Conservation (phyloP, 371 early-diverging fungal species). For the Dichotomocladium elegans region DNA sequence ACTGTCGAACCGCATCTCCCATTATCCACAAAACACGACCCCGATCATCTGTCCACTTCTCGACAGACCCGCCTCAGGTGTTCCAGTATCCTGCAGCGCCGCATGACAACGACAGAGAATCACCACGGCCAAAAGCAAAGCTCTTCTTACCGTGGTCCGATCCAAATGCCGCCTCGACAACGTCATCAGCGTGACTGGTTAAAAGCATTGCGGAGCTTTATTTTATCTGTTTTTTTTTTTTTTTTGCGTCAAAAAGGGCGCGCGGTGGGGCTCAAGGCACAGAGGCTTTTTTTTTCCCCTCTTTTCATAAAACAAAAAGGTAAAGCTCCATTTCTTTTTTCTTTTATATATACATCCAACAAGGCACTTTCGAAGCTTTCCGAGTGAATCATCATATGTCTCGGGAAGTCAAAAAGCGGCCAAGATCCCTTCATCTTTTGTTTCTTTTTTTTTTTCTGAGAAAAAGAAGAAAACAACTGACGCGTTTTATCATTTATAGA, state of each 20-base stretch:
- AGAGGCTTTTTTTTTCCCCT: no score
- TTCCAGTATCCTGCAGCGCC: not conserved
- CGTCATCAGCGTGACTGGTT: not conserved
- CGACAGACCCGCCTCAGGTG: not conserved
- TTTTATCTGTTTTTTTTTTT: no score
- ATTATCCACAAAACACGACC: not conserved
- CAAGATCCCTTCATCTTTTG: constrained; percentile 7
- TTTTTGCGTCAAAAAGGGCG: no score
- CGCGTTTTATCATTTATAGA: no score
- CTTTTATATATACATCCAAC: not conserved
- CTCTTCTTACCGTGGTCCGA: not conserved
- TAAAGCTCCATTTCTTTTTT: not conserved
- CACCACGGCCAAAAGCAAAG: not conserved
- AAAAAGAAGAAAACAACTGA: not conserved
- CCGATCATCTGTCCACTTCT: not conserved
- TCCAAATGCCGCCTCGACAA: not conserved
- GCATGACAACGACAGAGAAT: not conserved
- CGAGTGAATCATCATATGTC: constrained; percentile 8
- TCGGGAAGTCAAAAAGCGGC: constrained; percentile 11
- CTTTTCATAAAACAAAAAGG: no score
- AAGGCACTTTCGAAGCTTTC: constrained; percentile 13
- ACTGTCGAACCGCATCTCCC: no score
- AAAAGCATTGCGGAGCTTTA: no score
- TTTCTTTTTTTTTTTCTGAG: not conserved
- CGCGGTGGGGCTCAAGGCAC: no score